Evolutionary conservation across 106 monocot species (phyloP), one percentile per base, ranked within the genome.

Genomic region (Acorus gramineus): DNA sequence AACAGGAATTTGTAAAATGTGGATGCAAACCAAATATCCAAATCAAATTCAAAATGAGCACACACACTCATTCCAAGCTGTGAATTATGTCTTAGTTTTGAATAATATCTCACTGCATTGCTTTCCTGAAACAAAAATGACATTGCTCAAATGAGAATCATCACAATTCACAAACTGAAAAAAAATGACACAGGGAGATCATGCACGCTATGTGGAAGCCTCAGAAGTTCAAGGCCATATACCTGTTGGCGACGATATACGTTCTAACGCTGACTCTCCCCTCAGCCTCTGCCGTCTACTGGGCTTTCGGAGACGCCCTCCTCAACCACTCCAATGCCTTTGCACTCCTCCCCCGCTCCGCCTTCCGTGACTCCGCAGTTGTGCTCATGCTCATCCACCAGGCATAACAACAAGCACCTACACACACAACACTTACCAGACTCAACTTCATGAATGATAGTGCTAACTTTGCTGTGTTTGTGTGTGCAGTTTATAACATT

Each of bases 341-440:
- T 48, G 77, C 94, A 0, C 66, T 94, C 67, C 86, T 94, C 28
- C 94, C 94, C 0, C 71, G 74, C 11, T 79, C 86, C n/a, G 14
- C 65, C 8, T 94, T 79, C 69, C 84, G 90, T 8, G 94, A 94
- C 67, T 65, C 73, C 3, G 94, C 94, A 6, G 89, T 94, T 49
- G 78, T 86, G 52, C 86, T 94, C 12, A 94, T 94, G 94, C 89
- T 94, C 8, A 71, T 94, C 68, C 94, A 94, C 77, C 94, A 74
- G 68, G 73, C 52, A 73, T 6, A 42, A 4, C 8, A 5, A 28
- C 28, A 28, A 28, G 28, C 28, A 28, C 28, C 28, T 28, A 28
- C 1, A 28, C 28, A 28, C 28, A 28, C 28, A 28, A 28, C 28
- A 28, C 28, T 28, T 28, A 28, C 28, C 28, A 28, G 28, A 28